Evolutionary conservation across 345 rosid genomes (phyloP), one percentile per base, ranked within the genome.

Genomic region (Trapa bicornis): DNA sequence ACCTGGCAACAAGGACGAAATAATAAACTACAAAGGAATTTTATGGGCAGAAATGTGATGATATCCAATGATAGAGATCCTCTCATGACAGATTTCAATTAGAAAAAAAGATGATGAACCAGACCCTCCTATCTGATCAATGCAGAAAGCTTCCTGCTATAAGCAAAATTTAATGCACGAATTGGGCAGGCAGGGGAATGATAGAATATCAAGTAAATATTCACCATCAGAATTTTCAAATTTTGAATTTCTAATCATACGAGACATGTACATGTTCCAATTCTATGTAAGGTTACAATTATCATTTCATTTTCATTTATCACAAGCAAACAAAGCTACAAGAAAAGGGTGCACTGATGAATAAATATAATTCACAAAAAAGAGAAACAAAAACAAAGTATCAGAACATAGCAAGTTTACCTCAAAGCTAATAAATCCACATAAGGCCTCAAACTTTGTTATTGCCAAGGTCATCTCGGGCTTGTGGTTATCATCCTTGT

Each of bases 381-480:
- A 45, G 48, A 45, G 13, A 6, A 12, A 1, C 38, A 58, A 58
- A 58, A 58, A 12, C 63, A 66, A 54, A n/a, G 52, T 13, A 33
- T 9, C 32, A 52, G 22, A 56, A 29, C 50, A n/a, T 4, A 56
- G 29, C 32, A 33, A 37, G 13, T 13, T 37, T 61, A 69, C 66
- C 60, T 69, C 47, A 33, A 29, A 8, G 9, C 68, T 39, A 65
- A 65, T 79, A 71, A 94, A 89, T 47, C 99, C 88, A 75, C 96
- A 94, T 6, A 94, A 87, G 50, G 99, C 99, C 77, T 89, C 93
- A 71, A 89, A 91, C 71, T 89, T 81, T 5, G 99, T 95, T 39
- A 86, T 77, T 2, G 99, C 99, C 83, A 95, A 82, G 64, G 99
- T 97, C 99, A 95, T 95, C 72, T 95, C 99, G 29, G 93, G 97